A percentile compares a stretch with the other conserved stretches of the same genome.
Evolutionary conservation across 164 flowering plant genomes (phyloP).

Genomic region (Vitis rupestris): DNA sequence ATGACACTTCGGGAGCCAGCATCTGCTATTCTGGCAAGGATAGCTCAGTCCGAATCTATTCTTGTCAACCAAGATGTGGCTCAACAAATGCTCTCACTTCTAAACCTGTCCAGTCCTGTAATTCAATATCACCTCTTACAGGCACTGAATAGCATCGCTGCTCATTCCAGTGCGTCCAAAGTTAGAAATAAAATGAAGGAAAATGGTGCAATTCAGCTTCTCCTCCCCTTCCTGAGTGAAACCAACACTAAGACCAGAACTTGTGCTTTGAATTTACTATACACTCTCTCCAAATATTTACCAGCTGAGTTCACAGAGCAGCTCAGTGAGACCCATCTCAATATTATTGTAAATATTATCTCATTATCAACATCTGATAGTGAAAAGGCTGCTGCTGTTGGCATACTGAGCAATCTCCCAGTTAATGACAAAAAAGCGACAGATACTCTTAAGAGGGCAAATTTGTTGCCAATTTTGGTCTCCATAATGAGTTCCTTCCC

Average conservation of each 20-base stretch:
- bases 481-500: slow-evolving; percentile 29
- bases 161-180: slow-evolving; percentile 57
- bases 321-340: slow-evolving; percentile 44
- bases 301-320: slow-evolving; percentile 54
- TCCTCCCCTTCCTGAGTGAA: slow-evolving; percentile 63
- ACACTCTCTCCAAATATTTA: slow-evolving; percentile 53
- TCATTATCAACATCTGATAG: slow-evolving; percentile 39
- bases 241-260: slow-evolving; percentile 39
- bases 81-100: slow-evolving; percentile 78
- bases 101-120: slow-evolving; percentile 61
- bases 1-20: slow-evolving; percentile 94
- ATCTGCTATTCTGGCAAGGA: slow-evolving; percentile 76
- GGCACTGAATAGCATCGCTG: slow-evolving; percentile 62
- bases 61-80: slow-evolving; percentile 63
- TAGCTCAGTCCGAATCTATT: slow-evolving; percentile 63
- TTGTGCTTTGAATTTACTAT: slow-evolving; percentile 52
- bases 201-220: slow-evolving; percentile 69
- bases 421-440: slow-evolving; percentile 56
- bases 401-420: slow-evolving; percentile 68
- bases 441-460: slow-evolving; percentile 42
- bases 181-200: slow-evolving; percentile 66
- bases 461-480: slow-evolving; percentile 54
- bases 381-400: slow-evolving; percentile 73
- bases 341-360: slow-evolving; percentile 36
- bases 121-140: slow-evolving; percentile 64